Evolutionary conservation across 108 stramenopile species (phyloP).

Genomic region (Stephanodiscus minutulus): DNA sequence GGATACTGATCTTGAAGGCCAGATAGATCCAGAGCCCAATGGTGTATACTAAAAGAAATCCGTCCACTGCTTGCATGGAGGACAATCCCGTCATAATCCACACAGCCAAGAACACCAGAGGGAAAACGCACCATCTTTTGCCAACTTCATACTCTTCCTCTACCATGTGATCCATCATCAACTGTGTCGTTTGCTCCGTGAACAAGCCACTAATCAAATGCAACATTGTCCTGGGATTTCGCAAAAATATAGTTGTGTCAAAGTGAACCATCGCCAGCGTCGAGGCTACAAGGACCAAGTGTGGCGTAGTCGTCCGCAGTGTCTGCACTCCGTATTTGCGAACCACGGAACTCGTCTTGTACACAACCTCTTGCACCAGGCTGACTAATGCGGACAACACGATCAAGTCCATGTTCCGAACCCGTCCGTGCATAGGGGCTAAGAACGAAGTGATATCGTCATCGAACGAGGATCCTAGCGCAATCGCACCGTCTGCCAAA

Average conservation of each 20-base stretch:
- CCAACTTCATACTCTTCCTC: slow-evolving; percentile 44
- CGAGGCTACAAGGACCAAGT: slow-evolving; percentile 41
- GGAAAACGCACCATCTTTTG: slow-evolving; percentile 58
- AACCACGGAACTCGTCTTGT: slow-evolving; percentile 51
- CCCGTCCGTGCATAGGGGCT: slow-evolving; percentile 18
- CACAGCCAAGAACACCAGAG: slow-evolving; percentile 56
- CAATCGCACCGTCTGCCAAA: slow-evolving; percentile 42
- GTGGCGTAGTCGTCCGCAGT: slow-evolving; percentile 48
- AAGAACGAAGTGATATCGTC: slow-evolving; percentile 2
- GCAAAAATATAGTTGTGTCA: slow-evolving; percentile 50
- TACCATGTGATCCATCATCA: slow-evolving; percentile 88
- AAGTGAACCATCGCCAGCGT: slow-evolving; percentile 47
- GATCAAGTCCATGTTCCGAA: slow-evolving; percentile 66
- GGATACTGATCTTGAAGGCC: slow-evolving; percentile 55
- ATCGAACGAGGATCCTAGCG: neutral
- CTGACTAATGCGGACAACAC: slow-evolving; percentile 43
- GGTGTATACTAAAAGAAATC: slow-evolving; percentile 54
- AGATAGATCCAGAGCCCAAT: slow-evolving; percentile 60
- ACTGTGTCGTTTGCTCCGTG: slow-evolving; percentile 78
- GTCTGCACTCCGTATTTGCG: slow-evolving; percentile 42
- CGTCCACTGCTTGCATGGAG: slow-evolving; percentile 12
- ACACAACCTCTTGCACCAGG: slow-evolving; percentile 59
- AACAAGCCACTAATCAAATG: slow-evolving; percentile 68
- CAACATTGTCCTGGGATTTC: slow-evolving; percentile 63
- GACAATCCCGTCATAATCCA: slow-evolving; percentile 20